Conservation (phyloP, 2,329 filamentous ascomycete species). For the Pseudogymnoascus destructans region DNA sequence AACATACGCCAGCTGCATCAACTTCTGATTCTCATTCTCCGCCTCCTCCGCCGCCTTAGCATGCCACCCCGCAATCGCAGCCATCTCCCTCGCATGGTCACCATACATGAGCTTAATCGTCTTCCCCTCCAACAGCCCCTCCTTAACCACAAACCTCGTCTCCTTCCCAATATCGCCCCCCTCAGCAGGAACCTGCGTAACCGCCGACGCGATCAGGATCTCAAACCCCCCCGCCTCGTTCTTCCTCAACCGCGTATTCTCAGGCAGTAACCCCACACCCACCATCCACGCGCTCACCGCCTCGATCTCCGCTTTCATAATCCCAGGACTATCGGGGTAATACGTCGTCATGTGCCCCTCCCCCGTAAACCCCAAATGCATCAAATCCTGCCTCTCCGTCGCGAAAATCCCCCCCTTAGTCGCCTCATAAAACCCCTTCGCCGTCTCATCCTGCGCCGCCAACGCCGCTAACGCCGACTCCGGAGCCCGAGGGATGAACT, state of each 20-base stretch:
- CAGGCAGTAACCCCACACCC: constrained; percentile 55
- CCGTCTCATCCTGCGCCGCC: constrained; percentile 44
- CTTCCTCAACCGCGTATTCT: constrained; percentile 68
- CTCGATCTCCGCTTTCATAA: constrained; percentile 63
- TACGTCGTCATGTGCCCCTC: constrained; percentile 69
- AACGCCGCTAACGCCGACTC: constrained; percentile 52
- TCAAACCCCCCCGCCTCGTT: constrained; percentile 50
- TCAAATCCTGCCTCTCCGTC: constrained; percentile 45
- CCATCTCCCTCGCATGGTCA: constrained; percentile 61
- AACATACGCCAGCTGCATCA: constrained; percentile 62
- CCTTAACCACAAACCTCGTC: constrained; percentile 44
- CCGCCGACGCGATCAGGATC: constrained; percentile 59
- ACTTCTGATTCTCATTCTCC: constrained; percentile 60
- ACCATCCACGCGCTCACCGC: constrained; percentile 61
- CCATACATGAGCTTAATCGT: constrained; percentile 61
- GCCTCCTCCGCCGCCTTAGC: constrained; percentile 55
- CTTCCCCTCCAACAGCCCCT: constrained; percentile 50
- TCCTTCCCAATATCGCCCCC: constrained; percentile 59
- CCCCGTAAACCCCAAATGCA: constrained; percentile 66
- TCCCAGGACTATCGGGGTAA: constrained; percentile 62
- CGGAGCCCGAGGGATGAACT: constrained; percentile 63
- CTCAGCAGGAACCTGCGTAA: constrained; percentile 42
- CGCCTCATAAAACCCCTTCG: constrained; percentile 50
- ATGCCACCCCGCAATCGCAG: constrained; percentile 50
- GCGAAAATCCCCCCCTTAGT: constrained; percentile 64